Conservation (phyloP, 306 rosid species). For the Cucumis sativus region Cucumber_9930_V3 NC_026655.2:24958001-24958500, state of each 20-base stretch:
- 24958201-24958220: background rate
- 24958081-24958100: constrained; percentile 88
- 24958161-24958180: background rate
- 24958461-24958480: constrained; percentile 74
- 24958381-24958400: background rate
- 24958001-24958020: background rate
- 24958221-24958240: constrained; percentile 52
- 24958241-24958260: constrained; percentile 78
- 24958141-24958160: constrained; percentile 46
- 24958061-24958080: constrained; percentile 97
- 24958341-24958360: background rate
- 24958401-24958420: constrained; percentile 63
- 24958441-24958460: constrained; percentile 83
- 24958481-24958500: constrained; percentile 93
- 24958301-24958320: constrained; percentile 72
- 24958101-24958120: constrained; percentile 97
- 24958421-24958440: constrained; percentile 60
- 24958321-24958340: constrained; percentile 15
- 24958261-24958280: constrained; percentile 90
- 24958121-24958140: constrained; percentile 92
- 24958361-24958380: background rate
- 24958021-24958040: constrained; percentile 4
- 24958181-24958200: background rate
- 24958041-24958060: constrained; percentile 88
- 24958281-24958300: constrained; percentile 82